phyloP scores from a whole-genome alignment of 192 early-diverging fungal species.

The Gigaspora rosea region DNA sequence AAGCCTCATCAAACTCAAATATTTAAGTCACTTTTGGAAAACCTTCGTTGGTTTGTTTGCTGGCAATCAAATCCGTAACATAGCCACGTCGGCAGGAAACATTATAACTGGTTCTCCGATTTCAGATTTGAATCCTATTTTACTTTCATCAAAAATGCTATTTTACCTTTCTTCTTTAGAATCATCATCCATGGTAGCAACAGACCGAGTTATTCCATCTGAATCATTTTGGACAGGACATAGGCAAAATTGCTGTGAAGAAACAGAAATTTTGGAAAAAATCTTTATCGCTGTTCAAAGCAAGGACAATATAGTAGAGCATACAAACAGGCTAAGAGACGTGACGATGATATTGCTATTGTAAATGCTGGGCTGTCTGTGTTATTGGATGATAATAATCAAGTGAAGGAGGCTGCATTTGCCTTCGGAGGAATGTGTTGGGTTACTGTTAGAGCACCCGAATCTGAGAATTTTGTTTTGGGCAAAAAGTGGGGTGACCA shows the following conservation, averaged over 20 bases:
- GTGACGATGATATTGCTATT: slow-evolving; percentile 88
- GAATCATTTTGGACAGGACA: slow-evolving; percentile 82
- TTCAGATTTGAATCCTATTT: slow-evolving; percentile 86
- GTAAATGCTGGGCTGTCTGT: slow-evolving; percentile 75
- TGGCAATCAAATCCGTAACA: slow-evolving; percentile 83
- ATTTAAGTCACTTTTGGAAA: slow-evolving; percentile 69
- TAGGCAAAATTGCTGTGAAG: slow-evolving; percentile 66
- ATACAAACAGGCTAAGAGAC: slow-evolving; percentile 88
- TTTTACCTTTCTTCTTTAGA: slow-evolving; percentile 51
- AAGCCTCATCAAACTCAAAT: slow-evolving; percentile 49
- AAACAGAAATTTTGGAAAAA: slow-evolving; percentile 65
- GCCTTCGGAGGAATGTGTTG: slow-evolving; percentile 82
- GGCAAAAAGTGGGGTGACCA: slow-evolving; percentile 62
- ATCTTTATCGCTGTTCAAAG: slow-evolving; percentile 66
- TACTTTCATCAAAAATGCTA: slow-evolving; percentile 63
- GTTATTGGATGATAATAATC: slow-evolving; percentile 48
- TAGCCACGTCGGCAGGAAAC: slow-evolving; percentile 84
- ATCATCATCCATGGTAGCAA: background rate
- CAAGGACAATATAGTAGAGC: slow-evolving; percentile 64
- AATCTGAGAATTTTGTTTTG: slow-evolving; percentile 42
- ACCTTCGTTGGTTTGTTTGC: slow-evolving; percentile 82
- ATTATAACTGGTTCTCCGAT: slow-evolving; percentile 88
- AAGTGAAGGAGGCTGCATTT: slow-evolving; percentile 60
- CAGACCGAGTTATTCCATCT: slow-evolving; percentile 55
- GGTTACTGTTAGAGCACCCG: slow-evolving; percentile 60